These are phyloP conservation scores for Xylaria polymorpha DNA, from an alignment of 2,329 filamentous ascomycete species.

Conservation along the genomic window DNA sequence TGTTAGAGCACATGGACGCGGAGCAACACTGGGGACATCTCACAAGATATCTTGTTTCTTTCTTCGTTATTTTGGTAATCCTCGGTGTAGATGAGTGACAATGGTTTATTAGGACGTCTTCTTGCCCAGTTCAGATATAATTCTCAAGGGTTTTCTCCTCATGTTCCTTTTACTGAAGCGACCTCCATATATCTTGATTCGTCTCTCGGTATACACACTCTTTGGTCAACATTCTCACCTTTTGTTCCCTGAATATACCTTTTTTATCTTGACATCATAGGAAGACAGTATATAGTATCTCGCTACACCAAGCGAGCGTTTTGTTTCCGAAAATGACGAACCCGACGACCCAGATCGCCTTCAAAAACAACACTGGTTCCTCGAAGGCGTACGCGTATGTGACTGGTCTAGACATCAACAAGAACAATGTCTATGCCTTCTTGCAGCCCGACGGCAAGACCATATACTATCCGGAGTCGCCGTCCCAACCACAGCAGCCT, in stretches of 20 bases:
- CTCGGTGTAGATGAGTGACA: not conserved
- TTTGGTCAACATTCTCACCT: not conserved
- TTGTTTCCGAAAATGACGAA: constrained; percentile 49
- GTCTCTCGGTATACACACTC: constrained; percentile 5
- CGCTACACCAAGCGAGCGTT: not conserved
- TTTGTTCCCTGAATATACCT: not conserved
- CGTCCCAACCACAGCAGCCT: constrained; percentile 60
- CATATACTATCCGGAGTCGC: constrained; percentile 72
- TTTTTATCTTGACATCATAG: constrained; percentile 3
- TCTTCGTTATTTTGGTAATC: constrained; percentile 3
- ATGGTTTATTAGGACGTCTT: constrained; percentile 25
- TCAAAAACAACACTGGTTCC: constrained; percentile 74
- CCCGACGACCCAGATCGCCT: constrained; percentile 67
- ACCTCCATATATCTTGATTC: constrained; percentile 4
- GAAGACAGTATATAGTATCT: not conserved
- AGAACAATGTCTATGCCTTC: constrained; percentile 69
- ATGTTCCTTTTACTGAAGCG: constrained; percentile 11
- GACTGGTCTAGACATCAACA: constrained; percentile 72
- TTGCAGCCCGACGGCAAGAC: constrained; percentile 74
- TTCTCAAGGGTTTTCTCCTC: constrained; percentile 17
- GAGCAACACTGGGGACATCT: constrained; percentile 17
- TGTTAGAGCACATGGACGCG: constrained; percentile 35
- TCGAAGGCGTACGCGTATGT: constrained; percentile 74
- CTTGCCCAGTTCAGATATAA: constrained; percentile 4
- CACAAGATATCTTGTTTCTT: constrained; percentile 25